These are phyloP conservation scores for Croton setiger DNA, from an alignment of 441 rosid species.

Conservation along the genomic window DNA sequence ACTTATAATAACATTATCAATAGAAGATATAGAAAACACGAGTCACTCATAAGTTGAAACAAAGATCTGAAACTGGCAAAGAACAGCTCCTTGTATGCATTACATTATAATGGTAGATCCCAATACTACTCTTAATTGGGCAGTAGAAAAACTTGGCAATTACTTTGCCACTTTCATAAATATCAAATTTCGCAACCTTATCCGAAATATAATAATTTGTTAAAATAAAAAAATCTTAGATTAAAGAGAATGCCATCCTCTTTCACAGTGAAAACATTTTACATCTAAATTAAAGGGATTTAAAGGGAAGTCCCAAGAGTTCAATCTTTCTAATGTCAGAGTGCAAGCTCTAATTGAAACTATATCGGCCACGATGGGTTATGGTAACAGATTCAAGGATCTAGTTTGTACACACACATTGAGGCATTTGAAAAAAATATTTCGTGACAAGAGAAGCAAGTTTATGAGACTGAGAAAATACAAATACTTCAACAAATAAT, in stretches of 20 bases:
- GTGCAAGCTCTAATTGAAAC: background rate
- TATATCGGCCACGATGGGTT: background rate
- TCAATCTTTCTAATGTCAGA: background rate
- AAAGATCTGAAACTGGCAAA: background rate
- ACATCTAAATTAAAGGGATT: background rate
- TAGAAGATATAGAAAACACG: background rate
- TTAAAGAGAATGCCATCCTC: background rate
- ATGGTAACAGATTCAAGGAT: background rate
- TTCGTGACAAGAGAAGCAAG: background rate
- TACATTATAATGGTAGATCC: background rate
- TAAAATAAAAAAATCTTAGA: background rate
- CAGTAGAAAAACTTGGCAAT: background rate
- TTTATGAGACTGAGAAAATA: background rate
- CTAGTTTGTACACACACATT: background rate
- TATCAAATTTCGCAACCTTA: background rate
- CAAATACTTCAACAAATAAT: background rate
- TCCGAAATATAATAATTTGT: constrained; percentile 6
- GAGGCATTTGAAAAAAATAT: constrained; percentile 1
- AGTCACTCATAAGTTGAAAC: background rate
- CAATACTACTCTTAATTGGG: background rate
- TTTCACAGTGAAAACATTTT: background rate
- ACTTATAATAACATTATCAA: background rate
- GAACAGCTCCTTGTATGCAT: background rate
- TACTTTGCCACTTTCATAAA: background rate
- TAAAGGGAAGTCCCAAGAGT: background rate